Evolutionary conservation across 129 eudicot species (phyloP).

Genomic region (Heracleum sosnowskyi): DNA sequence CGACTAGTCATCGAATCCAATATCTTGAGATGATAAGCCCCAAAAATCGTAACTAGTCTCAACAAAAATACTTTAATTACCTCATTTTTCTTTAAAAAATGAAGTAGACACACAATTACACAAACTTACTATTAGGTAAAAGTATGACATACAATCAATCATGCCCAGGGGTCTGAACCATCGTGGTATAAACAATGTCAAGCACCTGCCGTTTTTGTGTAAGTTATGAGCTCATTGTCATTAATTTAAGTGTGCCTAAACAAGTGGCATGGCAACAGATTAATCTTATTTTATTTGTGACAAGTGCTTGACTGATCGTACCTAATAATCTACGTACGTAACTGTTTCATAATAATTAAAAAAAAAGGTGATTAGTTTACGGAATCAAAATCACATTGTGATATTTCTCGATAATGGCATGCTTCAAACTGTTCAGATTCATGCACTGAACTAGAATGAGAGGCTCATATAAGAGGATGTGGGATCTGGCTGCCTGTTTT

Average conservation of each 20-base stretch:
- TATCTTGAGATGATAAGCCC: too few relatives aligned
- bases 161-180: background rate
- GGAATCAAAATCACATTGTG: background rate
- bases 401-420: constrained; percentile 1
- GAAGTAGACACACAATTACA: too few relatives aligned
- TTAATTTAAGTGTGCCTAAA: background rate
- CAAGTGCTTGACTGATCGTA: background rate
- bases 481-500: background rate
- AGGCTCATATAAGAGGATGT: background rate
- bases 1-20: too few relatives aligned
- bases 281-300: background rate
- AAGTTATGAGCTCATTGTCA: background rate
- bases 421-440: constrained; percentile 5
- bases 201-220: background rate
- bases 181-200: background rate
- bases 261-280: background rate
- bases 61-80: too few relatives aligned
- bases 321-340: background rate
- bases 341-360: background rate
- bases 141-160: too few relatives aligned
- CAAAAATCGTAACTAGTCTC: too few relatives aligned
- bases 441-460: background rate
- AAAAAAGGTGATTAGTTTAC: background rate
- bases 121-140: too few relatives aligned
- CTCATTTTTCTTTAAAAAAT: too few relatives aligned